Conservation (phyloP, 192 early-diverging fungal genomes). For the Gorgonomyces haynaldii region DNA sequence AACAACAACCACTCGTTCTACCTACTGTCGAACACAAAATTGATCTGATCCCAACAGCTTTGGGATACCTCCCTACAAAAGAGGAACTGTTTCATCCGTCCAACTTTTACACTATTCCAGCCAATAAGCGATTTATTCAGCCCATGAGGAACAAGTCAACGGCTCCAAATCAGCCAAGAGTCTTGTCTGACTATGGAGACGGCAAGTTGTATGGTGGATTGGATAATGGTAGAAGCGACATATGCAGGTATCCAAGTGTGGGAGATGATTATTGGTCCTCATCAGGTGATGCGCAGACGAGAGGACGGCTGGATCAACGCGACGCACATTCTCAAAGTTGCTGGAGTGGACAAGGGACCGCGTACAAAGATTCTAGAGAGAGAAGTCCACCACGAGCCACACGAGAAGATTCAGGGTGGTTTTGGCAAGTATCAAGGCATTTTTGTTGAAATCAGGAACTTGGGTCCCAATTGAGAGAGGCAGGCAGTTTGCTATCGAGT, state of each 20-base stretch:
- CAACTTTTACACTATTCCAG: constrained; percentile 1
- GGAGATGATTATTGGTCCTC: constrained; percentile 19
- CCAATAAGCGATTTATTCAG: constrained; percentile 2
- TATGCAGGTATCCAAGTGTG: constrained; percentile 37
- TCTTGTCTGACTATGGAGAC: no score
- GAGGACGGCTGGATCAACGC: constrained; percentile 40
- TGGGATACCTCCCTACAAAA: background rate
- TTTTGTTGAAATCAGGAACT: no score
- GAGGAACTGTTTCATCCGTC: constrained; percentile 2
- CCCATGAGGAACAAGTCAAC: no score
- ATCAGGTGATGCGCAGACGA: constrained; percentile 29
- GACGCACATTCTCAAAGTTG: constrained; percentile 44
- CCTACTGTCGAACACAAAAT: no score
- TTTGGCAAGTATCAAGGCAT: constrained; percentile 48
- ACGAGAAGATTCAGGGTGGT: constrained; percentile 45
- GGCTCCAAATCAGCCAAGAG: no score
- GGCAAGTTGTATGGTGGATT: no score
- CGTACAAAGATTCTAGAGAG: constrained; percentile 41
- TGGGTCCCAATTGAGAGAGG: no score
- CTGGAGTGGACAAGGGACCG: constrained; percentile 36
- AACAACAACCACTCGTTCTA: no score
- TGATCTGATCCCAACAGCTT: no score
- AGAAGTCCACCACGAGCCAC: constrained; percentile 20
- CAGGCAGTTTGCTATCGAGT: no score
- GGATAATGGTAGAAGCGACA: no score